phyloP scores from a whole-genome alignment of 306 rosid genomes.

The Lathyrus oleraceus region DNA sequence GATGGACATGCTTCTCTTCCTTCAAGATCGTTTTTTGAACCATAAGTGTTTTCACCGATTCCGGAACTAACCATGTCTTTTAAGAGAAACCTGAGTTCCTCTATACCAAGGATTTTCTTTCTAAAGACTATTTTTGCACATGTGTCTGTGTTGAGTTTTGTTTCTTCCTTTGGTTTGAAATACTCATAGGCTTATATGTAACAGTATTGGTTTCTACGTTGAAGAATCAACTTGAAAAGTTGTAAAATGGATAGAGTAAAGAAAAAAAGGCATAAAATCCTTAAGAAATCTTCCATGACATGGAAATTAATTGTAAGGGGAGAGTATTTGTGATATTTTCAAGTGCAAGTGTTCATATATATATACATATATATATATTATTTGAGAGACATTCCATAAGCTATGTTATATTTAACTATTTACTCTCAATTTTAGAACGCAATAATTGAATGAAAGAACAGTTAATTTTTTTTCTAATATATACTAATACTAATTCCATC shows the following conservation, averaged over 20 bases:
- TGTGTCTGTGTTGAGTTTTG: slow-evolving; percentile 49
- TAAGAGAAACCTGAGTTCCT: slow-evolving; percentile 59
- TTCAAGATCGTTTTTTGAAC: slow-evolving; percentile 61
- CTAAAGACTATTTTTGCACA: slow-evolving; percentile 47
- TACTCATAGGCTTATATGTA: slow-evolving; percentile 82
- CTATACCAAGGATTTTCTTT: slow-evolving; percentile 64
- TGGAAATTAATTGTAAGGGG: not conserved
- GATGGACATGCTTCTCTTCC: slow-evolving; percentile 53
- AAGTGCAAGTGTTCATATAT: slow-evolving; percentile 11
- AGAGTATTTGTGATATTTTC: slow-evolving; percentile 19
- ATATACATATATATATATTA: not conserved
- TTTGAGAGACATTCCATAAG: not conserved
- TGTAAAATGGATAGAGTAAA: slow-evolving; percentile 37
- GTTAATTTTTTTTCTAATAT: no score
- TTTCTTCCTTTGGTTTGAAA: slow-evolving; percentile 60
- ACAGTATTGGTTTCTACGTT: slow-evolving; percentile 53
- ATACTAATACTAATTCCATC: no score
- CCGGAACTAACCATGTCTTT: slow-evolving; percentile 73
- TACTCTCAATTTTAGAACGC: no score
- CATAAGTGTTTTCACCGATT: slow-evolving; percentile 71
- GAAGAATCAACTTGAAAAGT: slow-evolving; percentile 42
- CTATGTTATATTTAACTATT: no score
- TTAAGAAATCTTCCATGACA: slow-evolving; percentile 48
- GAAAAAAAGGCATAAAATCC: slow-evolving; percentile 31
- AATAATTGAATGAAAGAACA: no score